phyloP scores from a whole-genome alignment of 768 basidiomycete genomes.

The Suillus variegatus region DNA sequence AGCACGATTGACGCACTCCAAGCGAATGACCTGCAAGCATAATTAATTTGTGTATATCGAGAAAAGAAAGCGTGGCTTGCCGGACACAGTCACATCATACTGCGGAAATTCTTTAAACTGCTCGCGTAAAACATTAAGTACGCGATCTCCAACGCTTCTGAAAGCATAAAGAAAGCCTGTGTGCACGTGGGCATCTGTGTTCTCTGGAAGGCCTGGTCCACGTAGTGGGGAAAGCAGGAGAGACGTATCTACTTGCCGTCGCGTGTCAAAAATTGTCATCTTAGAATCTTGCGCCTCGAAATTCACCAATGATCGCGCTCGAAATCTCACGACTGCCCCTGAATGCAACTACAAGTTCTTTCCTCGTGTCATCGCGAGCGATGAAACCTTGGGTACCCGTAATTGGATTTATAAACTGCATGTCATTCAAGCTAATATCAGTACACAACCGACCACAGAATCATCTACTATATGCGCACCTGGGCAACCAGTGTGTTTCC shows the following conservation, averaged over 20 bases:
- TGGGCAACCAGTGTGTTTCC: constrained; percentile 44
- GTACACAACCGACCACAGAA: neutral
- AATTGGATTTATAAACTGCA: constrained; percentile 38
- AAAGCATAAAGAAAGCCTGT: constrained; percentile 38
- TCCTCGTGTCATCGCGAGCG: constrained; percentile 41
- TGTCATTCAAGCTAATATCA: constrained; percentile 2
- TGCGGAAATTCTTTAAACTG: constrained; percentile 34
- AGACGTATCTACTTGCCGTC: constrained; percentile 18
- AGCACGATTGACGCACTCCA: constrained; percentile 27
- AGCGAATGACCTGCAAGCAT: constrained; percentile 39
- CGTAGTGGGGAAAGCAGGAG: constrained; percentile 22
- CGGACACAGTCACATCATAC: constrained; percentile 36
- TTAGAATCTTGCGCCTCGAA: neutral
- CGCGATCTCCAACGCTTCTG: constrained; percentile 30
- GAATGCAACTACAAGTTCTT: constrained; percentile 44
- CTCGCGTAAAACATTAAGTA: constrained; percentile 29
- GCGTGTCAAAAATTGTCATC: constrained; percentile 9
- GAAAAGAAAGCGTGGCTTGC: constrained; percentile 16
- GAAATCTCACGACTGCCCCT: constrained; percentile 37
- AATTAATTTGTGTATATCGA: constrained; percentile 9
- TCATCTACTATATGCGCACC: constrained; percentile 30
- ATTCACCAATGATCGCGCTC: constrained; percentile 21
- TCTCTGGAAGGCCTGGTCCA: constrained; percentile 28
- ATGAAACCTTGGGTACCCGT: constrained; percentile 46
- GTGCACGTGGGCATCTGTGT: constrained; percentile 33